Base-by-base conservation (phyloP, 257 asterid genomes). In the Solanum paucissectum region DNA sequence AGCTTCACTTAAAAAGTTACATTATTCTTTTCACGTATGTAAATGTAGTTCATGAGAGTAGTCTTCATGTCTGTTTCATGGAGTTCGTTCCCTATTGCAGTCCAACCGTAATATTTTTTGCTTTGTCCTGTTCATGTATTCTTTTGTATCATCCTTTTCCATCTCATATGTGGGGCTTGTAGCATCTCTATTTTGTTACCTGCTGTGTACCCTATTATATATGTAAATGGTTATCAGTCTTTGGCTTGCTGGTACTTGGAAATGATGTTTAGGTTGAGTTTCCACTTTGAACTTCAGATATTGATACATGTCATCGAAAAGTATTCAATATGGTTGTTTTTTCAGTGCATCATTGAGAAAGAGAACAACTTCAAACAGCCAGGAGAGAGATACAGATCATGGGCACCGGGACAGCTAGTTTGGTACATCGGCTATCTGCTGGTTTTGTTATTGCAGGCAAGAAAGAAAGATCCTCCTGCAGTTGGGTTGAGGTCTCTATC, bases 341-440 rank as follows among this genome's bases (percentile, higher is more conserved):
- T 34, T n/a, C 83, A 83, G 89, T 71, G 87, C 46, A 81, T 87
- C 37, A 37, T 87, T 71, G 87, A 87, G 89, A 83, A 71, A 69
- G 75, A 72, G 62, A 37, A 83, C 72, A 38, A 83, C 69, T 20
- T 20, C 64, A 83, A 83, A 76, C 87, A 55, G 87, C 85, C 85
- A 13, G 85, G 87, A 87, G 84, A 88, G 29, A 83, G 87, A 71
- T 71, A 55, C 85, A 82, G 89, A 37, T 83, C 87, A 12, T 38
- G 71, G 58, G 74, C 66, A 34, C 68, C 55, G 9, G 18, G 77
- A 71, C 71, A 88, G 89, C 87, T 83, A 37, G 16, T 33, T 72
- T 25, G 23, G 72, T 62, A 49, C 37, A 83, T 32, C 27, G 5
- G 25, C 49, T 10, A 27, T 38, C 25, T 14, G 36, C 25, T 49